phyloP scores from a whole-genome alignment of 2,329 filamentous ascomycete genomes.

The Colletotrichum karsti region DNA sequence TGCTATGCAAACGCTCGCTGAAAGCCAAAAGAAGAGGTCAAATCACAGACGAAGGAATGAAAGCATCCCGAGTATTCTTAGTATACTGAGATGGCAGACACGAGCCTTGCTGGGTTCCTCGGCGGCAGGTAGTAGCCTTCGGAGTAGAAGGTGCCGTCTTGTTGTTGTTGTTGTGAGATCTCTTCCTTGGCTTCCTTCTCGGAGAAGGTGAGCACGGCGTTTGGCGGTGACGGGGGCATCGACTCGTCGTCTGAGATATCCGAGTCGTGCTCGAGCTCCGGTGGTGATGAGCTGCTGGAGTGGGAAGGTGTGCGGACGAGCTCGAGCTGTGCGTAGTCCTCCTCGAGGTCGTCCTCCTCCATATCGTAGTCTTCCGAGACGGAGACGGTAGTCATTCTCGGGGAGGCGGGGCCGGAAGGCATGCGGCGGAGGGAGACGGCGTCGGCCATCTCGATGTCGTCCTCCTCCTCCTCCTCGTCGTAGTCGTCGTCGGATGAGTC shows the following conservation, averaged over 20 bases:
- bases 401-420: conserved; percentile 41
- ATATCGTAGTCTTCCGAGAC: conserved; percentile 53
- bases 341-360: conserved; percentile 64
- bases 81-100: conserved; percentile 66
- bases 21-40: conserved; percentile 23
- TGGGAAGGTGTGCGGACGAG: conserved; percentile 76
- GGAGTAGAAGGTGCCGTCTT: conserved; percentile 53
- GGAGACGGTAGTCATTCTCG: conserved; percentile 40
- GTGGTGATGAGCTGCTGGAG: conserved; percentile 62
- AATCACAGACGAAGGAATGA: conserved; percentile 28
- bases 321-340: conserved; percentile 71
- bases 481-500: conserved; percentile 52
- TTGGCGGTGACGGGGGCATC: conserved; percentile 76
- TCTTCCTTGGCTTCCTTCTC: conserved; percentile 60
- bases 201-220: conserved; percentile 65
- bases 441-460: conserved; percentile 66
- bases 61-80: conserved; percentile 39
- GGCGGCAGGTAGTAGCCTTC: conserved; percentile 63
- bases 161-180: conserved; percentile 49
- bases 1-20: conserved; percentile 34
- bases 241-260: conserved; percentile 77
- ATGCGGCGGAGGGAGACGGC: conserved; percentile 56
- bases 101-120: conserved; percentile 58
- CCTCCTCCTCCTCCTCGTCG: conserved; percentile 59
- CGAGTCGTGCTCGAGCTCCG: conserved; percentile 74